Conservation (phyloP, 768 basidiomycete species). For the Panaeolus papilionaceus region DNA sequence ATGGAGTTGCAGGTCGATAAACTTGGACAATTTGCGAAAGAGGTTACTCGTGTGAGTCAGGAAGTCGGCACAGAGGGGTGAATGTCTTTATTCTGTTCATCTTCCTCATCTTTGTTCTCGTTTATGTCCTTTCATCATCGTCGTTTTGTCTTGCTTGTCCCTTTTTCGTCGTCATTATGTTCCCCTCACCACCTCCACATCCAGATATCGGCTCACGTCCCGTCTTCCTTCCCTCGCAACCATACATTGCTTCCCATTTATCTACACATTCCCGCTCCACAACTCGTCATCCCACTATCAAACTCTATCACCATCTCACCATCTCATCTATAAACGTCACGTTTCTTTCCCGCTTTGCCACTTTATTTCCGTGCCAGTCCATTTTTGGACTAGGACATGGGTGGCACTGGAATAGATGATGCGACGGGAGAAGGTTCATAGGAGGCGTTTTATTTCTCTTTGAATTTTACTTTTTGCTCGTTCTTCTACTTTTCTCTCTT, state of each 20-base stretch:
- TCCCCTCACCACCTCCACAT: too few species aligned
- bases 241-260: background rate
- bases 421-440: too few species aligned
- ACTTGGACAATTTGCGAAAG: slow-evolving; percentile 88
- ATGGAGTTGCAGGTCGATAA: slow-evolving; percentile 48
- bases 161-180: too few species aligned
- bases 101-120: slow-evolving; percentile 15
- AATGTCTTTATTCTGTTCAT: slow-evolving; percentile 17
- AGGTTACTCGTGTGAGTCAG: slow-evolving; percentile 85
- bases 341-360: background rate
- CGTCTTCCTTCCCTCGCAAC: slow-evolving; percentile 13
- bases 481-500: too few species aligned
- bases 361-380: slow-evolving; percentile 6
- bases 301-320: background rate
- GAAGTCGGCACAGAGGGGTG: slow-evolving; percentile 86
- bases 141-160: too few species aligned
- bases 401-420: too few species aligned
- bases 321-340: background rate
- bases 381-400: slow-evolving; percentile 9
- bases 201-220: background rate
- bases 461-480: too few species aligned
- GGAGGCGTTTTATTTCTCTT: too few species aligned
- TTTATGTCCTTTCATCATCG: background rate
- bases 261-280: background rate
- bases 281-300: too few species aligned